phyloP scores from a whole-genome alignment of 192 early-diverging fungal genomes.

The Kickxella alabastrina region DNA sequence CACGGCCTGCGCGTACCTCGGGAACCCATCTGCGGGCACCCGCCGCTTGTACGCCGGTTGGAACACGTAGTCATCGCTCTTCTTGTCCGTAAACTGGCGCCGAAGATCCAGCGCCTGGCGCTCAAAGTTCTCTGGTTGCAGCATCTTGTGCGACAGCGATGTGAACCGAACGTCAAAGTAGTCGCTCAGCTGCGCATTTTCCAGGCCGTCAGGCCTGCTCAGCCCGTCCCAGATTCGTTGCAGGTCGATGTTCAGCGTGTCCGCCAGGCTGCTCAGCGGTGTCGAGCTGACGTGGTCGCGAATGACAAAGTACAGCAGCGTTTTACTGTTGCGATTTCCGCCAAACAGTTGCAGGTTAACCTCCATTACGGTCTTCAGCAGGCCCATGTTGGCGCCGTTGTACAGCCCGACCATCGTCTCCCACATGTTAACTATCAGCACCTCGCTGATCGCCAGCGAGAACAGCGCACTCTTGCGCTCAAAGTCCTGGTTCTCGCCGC shows the following conservation, averaged over 20 bases:
- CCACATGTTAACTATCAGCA: slow-evolving; percentile 97
- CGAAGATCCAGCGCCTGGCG: slow-evolving; percentile 61
- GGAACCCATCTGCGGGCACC: slow-evolving; percentile 95
- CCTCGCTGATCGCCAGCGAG: slow-evolving; percentile 90
- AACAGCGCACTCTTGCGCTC: slow-evolving; percentile 98
- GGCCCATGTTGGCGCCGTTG: slow-evolving; percentile 98
- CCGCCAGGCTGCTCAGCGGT: slow-evolving; percentile 74
- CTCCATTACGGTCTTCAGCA: slow-evolving; percentile 97
- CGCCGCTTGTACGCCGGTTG: slow-evolving; percentile 78
- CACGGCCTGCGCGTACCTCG: slow-evolving; percentile 84
- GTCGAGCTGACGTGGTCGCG: slow-evolving; percentile 91
- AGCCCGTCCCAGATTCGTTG: slow-evolving; percentile 90
- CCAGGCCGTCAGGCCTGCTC: slow-evolving; percentile 80
- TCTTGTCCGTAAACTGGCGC: slow-evolving; percentile 68
- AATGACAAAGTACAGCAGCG: slow-evolving; percentile 92
- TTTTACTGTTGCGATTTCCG: slow-evolving; percentile 77
- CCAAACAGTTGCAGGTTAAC: slow-evolving; percentile 98
- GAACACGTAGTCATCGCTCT: slow-evolving; percentile 77
- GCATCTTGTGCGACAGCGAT: slow-evolving; percentile 86
- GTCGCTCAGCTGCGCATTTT: slow-evolving; percentile 69
- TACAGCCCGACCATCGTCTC: slow-evolving; percentile 97
- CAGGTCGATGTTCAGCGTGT: slow-evolving; percentile 77
- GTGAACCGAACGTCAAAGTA: slow-evolving; percentile 92
- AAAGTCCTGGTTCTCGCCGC: slow-evolving; percentile 99
- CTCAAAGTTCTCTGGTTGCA: slow-evolving; percentile 83